Base-by-base conservation (phyloP, 2,329 filamentous ascomycete species). In the Pseudocercospora ulei region DNA sequence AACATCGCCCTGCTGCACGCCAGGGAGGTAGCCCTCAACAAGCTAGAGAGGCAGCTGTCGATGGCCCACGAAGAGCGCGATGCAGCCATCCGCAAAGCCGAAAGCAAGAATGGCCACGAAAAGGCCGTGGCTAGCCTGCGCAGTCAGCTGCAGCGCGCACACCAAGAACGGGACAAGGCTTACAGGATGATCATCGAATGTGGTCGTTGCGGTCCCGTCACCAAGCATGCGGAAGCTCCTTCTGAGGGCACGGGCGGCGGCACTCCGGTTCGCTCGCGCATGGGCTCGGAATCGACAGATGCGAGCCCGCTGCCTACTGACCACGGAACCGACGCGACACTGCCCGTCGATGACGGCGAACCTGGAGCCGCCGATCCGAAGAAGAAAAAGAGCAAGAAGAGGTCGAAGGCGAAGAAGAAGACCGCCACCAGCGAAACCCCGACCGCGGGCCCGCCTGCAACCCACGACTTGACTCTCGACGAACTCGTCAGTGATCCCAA, bases 351-450 rank as follows among this genome's bases (percentile, higher is more conserved):
- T 14, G 47, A 28, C 8, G 49, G 45, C 8, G 56, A 58, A 26
- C 19, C 43, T 11, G 46, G 39, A 7, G 30, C 62, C 8, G 61
- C 56, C 8, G 61, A 66, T 7, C 65, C 65, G 43, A 88, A 86
- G 64, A 92, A 84, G 62, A 87, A 83, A 61, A 92, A 86, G 49
- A 83, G 56, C 48, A 68, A 67, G 50, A 68, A 88, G 68, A 94
- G 63, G 50, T 65, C 65, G 37, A 68, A 84, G 58, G 90, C 87
- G 66, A 94, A 92, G 72, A 82, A 92, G 72, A 82, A 87, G 67
- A 76, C 17, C 11, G 20, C n/a, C 12, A 26, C 22, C 5, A 17
- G 22, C 12, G 26, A 74, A 11, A 73, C 38, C 20, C 18, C 39
- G 26, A 70, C 19, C 75, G 73, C 47, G 60, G 45, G 41, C 4